Evolutionary conservation across 2,329 filamentous ascomycete genomes (phyloP).

Genomic region (Neofusicoccum laricinum): DNA sequence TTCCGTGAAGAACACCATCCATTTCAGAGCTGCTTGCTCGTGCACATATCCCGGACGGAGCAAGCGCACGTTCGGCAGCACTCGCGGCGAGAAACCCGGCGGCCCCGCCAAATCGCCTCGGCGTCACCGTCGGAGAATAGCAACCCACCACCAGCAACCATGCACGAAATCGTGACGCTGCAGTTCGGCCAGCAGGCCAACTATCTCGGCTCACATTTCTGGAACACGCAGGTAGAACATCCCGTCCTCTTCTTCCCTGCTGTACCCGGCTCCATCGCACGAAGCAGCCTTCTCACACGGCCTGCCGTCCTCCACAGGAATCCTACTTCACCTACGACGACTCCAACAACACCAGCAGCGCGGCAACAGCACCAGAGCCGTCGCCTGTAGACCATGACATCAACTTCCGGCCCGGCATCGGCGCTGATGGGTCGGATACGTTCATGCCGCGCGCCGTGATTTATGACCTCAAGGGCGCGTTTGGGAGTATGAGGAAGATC

Average conservation of each 20-base stretch:
- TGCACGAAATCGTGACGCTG: conserved; percentile 94
- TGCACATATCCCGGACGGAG: neutral
- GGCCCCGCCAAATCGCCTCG: neutral
- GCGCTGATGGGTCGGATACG: conserved; percentile 81
- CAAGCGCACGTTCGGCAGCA: neutral
- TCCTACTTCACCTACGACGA: conserved; percentile 91
- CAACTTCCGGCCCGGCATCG: conserved; percentile 81
- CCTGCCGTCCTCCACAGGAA: conserved; percentile 56
- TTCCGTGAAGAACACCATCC: neutral
- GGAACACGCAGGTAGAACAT: conserved; percentile 78
- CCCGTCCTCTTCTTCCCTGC: neutral
- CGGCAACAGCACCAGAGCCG: conserved; percentile 47
- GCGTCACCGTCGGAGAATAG: neutral
- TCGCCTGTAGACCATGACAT: conserved; percentile 76
- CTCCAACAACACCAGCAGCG: neutral
- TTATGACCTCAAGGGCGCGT: conserved; percentile 92
- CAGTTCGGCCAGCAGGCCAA: conserved; percentile 93
- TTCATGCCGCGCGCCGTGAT: conserved; percentile 89
- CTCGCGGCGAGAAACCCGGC: neutral
- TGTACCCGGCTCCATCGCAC: neutral
- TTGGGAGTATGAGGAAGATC: conserved; percentile 81
- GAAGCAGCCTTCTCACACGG: neutral
- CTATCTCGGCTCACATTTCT: conserved; percentile 92
- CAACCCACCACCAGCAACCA: conserved; percentile 36
- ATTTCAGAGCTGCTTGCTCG: neutral